phyloP scores from a whole-genome alignment of 305 asterid genomes.

The Fraxinus dipetala region DNA sequence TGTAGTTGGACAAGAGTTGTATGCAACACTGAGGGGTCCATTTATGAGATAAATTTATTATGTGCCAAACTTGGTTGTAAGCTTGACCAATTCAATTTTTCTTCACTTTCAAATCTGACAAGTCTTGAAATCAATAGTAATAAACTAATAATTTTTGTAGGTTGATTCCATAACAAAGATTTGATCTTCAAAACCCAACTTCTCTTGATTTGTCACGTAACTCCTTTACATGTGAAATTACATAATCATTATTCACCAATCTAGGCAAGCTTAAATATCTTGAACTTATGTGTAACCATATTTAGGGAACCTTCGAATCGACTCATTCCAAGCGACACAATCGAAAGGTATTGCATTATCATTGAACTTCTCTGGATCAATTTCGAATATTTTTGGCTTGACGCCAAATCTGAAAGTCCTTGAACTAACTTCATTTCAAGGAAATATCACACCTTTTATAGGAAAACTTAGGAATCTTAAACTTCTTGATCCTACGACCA shows the following conservation, averaged over 20 bases:
- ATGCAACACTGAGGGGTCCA: neutral
- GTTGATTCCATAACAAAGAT: no score
- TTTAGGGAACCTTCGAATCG: constrained; percentile 28
- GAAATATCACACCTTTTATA: constrained; percentile 45
- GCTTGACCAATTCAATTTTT: neutral
- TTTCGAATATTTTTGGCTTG: constrained; percentile 26
- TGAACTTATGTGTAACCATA: constrained; percentile 12
- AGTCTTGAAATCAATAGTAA: neutral
- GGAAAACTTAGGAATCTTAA: constrained; percentile 42
- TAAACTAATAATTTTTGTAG: neutral
- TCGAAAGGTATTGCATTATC: constrained; percentile 21
- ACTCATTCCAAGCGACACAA: constrained; percentile 19
- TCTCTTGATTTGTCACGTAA: no score
- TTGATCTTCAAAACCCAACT: no score
- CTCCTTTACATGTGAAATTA: no score
- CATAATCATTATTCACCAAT: constrained; percentile 1
- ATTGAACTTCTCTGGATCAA: constrained; percentile 12
- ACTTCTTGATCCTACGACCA: neutral
- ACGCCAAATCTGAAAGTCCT: constrained; percentile 27
- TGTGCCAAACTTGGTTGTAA: neutral
- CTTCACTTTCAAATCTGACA: neutral
- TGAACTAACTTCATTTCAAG: constrained; percentile 40
- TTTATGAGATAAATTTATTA: neutral
- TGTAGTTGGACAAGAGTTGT: no score
- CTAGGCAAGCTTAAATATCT: neutral